Percentiles rank a stretch among this genome's conserved stretches.
Conservation (phyloP, 192 early-diverging fungal genomes). For the Coemansia sp. region DNA sequence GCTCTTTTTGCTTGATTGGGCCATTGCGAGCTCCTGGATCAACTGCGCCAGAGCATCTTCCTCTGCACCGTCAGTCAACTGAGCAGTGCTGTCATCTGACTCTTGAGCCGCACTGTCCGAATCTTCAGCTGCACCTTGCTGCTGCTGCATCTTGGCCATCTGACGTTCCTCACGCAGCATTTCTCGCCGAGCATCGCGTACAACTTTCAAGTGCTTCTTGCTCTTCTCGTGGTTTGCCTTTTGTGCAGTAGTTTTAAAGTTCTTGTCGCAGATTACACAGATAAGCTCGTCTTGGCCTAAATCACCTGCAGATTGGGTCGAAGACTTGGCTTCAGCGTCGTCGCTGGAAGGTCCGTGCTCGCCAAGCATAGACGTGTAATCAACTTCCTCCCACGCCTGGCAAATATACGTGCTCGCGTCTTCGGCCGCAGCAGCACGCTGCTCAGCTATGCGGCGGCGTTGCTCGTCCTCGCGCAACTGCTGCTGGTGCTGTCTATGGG, state of each 20-base stretch:
- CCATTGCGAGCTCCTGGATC: conserved; percentile 46
- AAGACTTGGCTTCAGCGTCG: conserved; percentile 19
- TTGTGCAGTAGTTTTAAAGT: conserved; percentile 79
- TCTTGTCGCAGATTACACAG: conserved; percentile 87
- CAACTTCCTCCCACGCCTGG: conserved; percentile 74
- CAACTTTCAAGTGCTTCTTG: conserved; percentile 82
- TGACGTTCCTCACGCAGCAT: conserved; percentile 70
- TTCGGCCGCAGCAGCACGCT: conserved; percentile 56
- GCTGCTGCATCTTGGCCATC: conserved; percentile 27
- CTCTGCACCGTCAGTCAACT: conserved; percentile 3
- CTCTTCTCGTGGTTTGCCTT: conserved; percentile 83
- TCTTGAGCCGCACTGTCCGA: not conserved
- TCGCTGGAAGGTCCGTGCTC: conserved; percentile 37
- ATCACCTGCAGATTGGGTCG: conserved; percentile 15
- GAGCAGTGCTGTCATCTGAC: not conserved
- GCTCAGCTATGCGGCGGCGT: conserved; percentile 61
- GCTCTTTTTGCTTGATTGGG: conserved; percentile 39
- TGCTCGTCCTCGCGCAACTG: conserved; percentile 59
- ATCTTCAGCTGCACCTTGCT: not conserved
- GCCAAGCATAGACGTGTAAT: conserved; percentile 44
- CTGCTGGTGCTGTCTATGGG: conserved; percentile 57
- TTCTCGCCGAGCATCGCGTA: conserved; percentile 70
- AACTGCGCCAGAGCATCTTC: conserved; percentile 39
- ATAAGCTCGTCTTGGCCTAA: conserved; percentile 56
- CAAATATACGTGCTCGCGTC: conserved; percentile 61